Evolutionary conservation across 345 rosid species (phyloP), one percentile per base, ranked within the genome.

Genomic region (Cardamine chenopodiifolia): DNA sequence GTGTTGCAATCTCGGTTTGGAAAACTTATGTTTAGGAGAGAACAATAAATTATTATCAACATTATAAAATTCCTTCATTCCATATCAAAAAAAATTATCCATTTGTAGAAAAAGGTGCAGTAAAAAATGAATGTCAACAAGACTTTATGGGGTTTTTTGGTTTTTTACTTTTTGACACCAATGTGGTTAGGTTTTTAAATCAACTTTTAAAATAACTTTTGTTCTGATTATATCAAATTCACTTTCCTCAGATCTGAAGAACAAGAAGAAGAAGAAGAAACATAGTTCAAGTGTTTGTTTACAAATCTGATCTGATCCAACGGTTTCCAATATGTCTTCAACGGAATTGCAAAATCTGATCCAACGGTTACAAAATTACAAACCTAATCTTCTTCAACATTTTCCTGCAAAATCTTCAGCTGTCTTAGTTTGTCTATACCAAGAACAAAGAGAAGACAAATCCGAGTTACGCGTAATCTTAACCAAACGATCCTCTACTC

Each of bases 371-470:
- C 40, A 70, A 25, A 42, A 40, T 17, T 45, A 70, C 71, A 45
- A 76, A 32, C 12, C 75, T 55, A n/a, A 62, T 8, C 57, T 3
- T 44, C 32, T 25, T 54, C 59, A 56, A 45, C 49, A 69, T 32
- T 14, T 55, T 25, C 44, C 80, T 44, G 52, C 74, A 62, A 76
- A 55, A 54, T 54, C 75, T 34, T 62, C 92, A 10, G 86, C 88
- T 18, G 88, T 85, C 44, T 80, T 87, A 40, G 72, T 85, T 49
- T 85, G 89, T 73, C 69, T 87, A n/a, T 85, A 84, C 61, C 74
- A 80, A 83, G 92, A 88, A 34, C 54, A 75, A 40, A 22, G 50
- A 58, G 18, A 74, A 66, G 76, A 74, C 58, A 64, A 32, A 37
- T 70, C 53, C 32, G 83, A 80, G n/a, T 62, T 84, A 31, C 88